These are phyloP conservation scores for Pythium utonaiense DNA, from an alignment of 352 stramenopile genomes.

Conservation along the genomic window DNA sequence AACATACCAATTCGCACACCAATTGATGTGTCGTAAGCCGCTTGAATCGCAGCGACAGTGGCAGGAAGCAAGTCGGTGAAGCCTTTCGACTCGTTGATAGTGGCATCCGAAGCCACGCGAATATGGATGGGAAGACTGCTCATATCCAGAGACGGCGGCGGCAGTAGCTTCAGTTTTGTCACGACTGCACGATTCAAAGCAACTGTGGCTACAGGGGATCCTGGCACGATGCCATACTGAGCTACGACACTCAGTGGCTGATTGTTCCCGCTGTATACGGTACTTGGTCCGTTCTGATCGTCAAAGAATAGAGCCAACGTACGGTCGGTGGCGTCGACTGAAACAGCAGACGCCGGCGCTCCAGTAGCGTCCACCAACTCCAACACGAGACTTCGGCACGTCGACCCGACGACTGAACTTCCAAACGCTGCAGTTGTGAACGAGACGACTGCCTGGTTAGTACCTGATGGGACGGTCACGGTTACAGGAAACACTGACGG, in stretches of 20 bases:
- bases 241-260: slow-evolving; percentile 1
- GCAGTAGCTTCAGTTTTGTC: slow-evolving; percentile 34
- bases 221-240: slow-evolving; percentile 21
- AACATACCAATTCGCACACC: slow-evolving; percentile 9
- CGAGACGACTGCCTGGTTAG: background rate
- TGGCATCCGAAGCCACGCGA: slow-evolving; percentile 42
- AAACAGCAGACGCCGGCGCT: slow-evolving; percentile 3
- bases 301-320: slow-evolving; percentile 45
- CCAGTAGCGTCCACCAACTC: slow-evolving; percentile 26
- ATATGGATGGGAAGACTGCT: slow-evolving; percentile 38
- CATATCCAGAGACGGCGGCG: slow-evolving; percentile 14
- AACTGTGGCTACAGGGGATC: slow-evolving; percentile 11
- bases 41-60: slow-evolving; percentile 5
- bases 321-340: slow-evolving; percentile 22
- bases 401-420: background rate
- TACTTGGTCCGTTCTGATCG: slow-evolving; percentile 34
- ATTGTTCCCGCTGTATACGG: background rate
- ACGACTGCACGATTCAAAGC: slow-evolving; percentile 33
- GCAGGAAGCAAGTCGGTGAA: slow-evolving; percentile 32
- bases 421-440: slow-evolving; percentile 3
- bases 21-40: background rate
- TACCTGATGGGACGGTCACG: slow-evolving; percentile 3
- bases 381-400: slow-evolving; percentile 38
- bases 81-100: background rate
- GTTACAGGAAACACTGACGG: background rate